Evolutionary conservation across 2,329 filamentous ascomycete genomes (phyloP), one percentile per base, ranked within the genome.

Genomic region (Aciculosporium take): DNA sequence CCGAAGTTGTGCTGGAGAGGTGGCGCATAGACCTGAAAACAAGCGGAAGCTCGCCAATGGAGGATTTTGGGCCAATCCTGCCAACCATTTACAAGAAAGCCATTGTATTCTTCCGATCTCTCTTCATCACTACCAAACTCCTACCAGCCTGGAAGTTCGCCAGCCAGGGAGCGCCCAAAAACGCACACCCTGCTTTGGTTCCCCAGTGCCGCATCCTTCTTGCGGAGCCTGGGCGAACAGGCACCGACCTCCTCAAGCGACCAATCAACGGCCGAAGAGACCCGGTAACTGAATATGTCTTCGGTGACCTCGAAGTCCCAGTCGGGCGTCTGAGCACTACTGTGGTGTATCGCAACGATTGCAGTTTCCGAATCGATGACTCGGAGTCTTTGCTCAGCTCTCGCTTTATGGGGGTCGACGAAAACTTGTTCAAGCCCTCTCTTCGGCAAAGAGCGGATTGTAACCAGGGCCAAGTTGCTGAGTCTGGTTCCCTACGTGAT

Each of bases 81-180:
- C 87, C 91, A 12, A 89, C 85, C 40, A 79, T 94, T 44, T 98
- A 98, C 71, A 98, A 98, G 65, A 91, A 94, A 64, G 86, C 84
- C 52, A 94, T 98, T 48, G 83, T 96, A 50, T 78, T 95, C 52
- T 95, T 96, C 62, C 76, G 91, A 45, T 87, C 87, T 2, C 71
- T 98, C 35, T 94, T 84, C 59, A 77, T 84, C 38, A 83, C 84
- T 41, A 76, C 85, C 31, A 81, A 84, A 52, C 74, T 95, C 46
- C 66, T 94, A 46, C 91, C 91, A 2, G 79, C 83, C 20, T 94
- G 83, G 79, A 93, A 81, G 62, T 82, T 94, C 54, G 78, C 71
- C 31, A 74, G 82, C 54, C 81, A 84, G 53, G 78, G 75, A 39
- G 70, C 84, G 48, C 74, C 76, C 17, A 89, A 88, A 60, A 74